A percentile compares a stretch with the other conserved stretches of the same genome.
Evolutionary conservation across 148 eudicot genomes (phyloP).

Genomic region (Persicaria tinctoria): DNA sequence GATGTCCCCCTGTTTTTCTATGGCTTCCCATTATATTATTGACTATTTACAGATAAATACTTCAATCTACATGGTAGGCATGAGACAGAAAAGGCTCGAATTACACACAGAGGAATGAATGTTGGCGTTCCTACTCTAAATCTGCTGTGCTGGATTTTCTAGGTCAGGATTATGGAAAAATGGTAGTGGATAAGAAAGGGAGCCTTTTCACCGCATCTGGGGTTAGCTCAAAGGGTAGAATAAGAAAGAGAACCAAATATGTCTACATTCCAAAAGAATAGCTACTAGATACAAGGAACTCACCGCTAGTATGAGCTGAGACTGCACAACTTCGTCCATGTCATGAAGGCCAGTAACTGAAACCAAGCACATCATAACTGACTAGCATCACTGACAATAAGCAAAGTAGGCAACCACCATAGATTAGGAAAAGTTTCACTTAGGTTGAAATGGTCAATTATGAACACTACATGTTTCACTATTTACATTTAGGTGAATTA

Average conservation of each 20-base stretch:
- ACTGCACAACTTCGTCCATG: constrained; percentile 99
- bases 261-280: neutral
- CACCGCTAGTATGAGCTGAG: constrained; percentile 96
- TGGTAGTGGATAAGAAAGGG: neutral
- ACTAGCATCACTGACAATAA: constrained; percentile 3
- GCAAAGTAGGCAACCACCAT: constrained; percentile 15
- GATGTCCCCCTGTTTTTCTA: neutral
- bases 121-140: neutral
- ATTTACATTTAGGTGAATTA: neutral
- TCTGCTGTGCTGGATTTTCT: neutral
- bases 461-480: neutral
- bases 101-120: neutral
- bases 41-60: neutral
- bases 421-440: neutral
- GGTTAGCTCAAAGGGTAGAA: neutral
- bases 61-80: neutral
- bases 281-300: constrained; percentile 20
- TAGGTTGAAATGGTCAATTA: neutral
- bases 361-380: neutral
- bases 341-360: constrained; percentile 99
- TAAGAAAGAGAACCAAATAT: neutral
- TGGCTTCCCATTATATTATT: neutral
- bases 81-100: neutral
- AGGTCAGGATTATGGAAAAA: neutral
- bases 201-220: neutral